Evolutionary conservation across 2,329 filamentous ascomycete genomes (phyloP).

Genomic region (Whalleya microplaca): DNA sequence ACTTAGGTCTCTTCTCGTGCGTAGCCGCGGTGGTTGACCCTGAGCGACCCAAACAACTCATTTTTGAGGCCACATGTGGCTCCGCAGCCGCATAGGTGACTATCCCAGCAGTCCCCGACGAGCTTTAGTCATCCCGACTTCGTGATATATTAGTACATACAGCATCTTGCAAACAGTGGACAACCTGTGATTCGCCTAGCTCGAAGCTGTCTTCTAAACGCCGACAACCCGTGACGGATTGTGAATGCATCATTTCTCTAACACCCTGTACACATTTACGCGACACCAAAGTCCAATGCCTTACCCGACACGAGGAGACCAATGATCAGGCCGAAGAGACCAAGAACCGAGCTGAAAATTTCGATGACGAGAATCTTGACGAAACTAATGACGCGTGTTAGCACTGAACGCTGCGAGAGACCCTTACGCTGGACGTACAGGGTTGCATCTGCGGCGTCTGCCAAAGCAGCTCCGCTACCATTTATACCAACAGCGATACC

Average conservation of each 20-base stretch:
- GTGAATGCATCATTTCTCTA: slow-evolving; percentile 29
- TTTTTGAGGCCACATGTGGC: not conserved
- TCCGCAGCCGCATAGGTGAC: slow-evolving; percentile 1
- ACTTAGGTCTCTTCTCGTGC: not conserved
- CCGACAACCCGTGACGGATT: slow-evolving; percentile 26
- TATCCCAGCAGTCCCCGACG: slow-evolving; percentile 21
- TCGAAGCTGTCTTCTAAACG: slow-evolving; percentile 29
- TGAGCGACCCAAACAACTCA: not conserved
- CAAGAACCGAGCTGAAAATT: slow-evolving; percentile 97
- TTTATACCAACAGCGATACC: slow-evolving; percentile 98
- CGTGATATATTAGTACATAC: slow-evolving; percentile 28
- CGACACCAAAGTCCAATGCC: slow-evolving; percentile 69
- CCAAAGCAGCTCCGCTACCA: slow-evolving; percentile 92
- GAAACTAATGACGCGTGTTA: slow-evolving; percentile 62
- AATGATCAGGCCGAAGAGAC: slow-evolving; percentile 94
- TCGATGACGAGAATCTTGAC: slow-evolving; percentile 99
- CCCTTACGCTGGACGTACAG: slow-evolving; percentile 64
- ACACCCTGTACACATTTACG: slow-evolving; percentile 11
- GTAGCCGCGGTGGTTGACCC: no score
- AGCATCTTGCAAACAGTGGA: slow-evolving; percentile 24
- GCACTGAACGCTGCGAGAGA: slow-evolving; percentile 4
- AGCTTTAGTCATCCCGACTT: slow-evolving; percentile 18
- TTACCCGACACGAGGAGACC: slow-evolving; percentile 87
- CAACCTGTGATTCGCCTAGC: slow-evolving; percentile 19
- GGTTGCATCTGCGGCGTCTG: slow-evolving; percentile 89